Base-by-base conservation (phyloP, 371 early-diverging fungal species). In the Mucor plumbeus region DNA sequence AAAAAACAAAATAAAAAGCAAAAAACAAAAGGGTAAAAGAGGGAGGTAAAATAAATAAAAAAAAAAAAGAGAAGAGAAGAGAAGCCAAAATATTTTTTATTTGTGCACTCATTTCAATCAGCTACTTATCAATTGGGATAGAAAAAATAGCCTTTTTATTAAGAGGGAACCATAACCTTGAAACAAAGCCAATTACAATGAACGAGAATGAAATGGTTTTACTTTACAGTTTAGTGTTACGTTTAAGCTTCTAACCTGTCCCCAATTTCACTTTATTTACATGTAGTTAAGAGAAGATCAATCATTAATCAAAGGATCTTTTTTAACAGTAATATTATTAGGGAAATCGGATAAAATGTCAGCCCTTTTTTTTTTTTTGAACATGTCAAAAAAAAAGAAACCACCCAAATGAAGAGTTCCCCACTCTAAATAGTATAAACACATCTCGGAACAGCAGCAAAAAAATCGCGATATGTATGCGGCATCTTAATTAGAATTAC, bases 161-260 rank as follows among this genome's bases (percentile, higher is more conserved):
- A 58, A 65, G 66, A 57, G 66, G 66, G 43, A 62, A 50, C 21
- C 44, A 53, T n/a, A 41, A 31, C 38, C 39, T 39, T 71, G 72
- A 71, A 71, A 71, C 72, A 67, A 71, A 33, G 72, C 72, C 72
- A 71, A 71, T 71, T 53, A 65, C 21, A 71, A 67, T 63, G 59
- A 55, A 59, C 54, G 38, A 55, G 53, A 34, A 40, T 41, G 43
- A 39, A 69, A 60, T 39, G 63, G 68, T 57, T 62, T 68, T 58
- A 48, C 50, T 67, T 68, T 68, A 68, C 68, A 68, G 68, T 68
- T 68, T 68, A 71, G 71, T 71, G 71, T 67, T 44, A 71, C 71
- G 43, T 67, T 10, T 54, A 34, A 39, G 39, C 26, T 39, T 63
- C 71, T 71, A 71, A 71, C 61, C 71, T 71, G 63, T 65, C 71